Percentiles rank a stretch among this genome's conserved stretches.
Conservation (phyloP, 306 rosid species). For the Pyrus betulifolia region DNA sequence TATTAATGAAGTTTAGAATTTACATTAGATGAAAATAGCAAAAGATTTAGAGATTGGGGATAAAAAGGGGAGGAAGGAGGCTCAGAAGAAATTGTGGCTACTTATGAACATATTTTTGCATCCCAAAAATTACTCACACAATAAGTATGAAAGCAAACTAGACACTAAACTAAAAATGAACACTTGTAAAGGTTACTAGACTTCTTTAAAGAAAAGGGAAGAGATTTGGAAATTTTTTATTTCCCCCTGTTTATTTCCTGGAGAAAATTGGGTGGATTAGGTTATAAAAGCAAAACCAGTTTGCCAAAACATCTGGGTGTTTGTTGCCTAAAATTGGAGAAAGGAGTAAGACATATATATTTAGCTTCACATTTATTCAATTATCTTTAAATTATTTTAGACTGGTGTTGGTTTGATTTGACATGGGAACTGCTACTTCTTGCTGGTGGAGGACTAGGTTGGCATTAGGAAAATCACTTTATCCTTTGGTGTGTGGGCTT, state of each 20-base stretch:
- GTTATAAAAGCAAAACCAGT: neutral
- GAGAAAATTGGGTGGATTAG: neutral
- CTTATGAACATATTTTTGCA: neutral
- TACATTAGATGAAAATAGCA: neutral
- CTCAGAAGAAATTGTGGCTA: neutral
- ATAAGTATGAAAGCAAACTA: neutral
- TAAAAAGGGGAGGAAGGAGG: neutral
- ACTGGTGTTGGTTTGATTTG: neutral
- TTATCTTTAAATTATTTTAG: neutral
- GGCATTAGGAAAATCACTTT: neutral
- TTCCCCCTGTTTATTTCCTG: neutral
- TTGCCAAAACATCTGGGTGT: neutral
- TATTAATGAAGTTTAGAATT: neutral
- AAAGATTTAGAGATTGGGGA: neutral
- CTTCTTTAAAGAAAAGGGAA: neutral
- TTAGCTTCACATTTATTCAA: neutral
- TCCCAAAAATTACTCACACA: neutral
- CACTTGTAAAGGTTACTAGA: neutral
- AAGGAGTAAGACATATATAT: neutral
- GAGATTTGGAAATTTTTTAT: neutral
- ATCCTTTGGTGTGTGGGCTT: neutral
- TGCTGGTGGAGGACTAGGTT: neutral
- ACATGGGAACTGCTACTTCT: neutral
- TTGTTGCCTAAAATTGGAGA: neutral
- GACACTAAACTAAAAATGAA: neutral